Base-by-base conservation (phyloP, 2,329 filamentous ascomycete genomes). In the Penicillium sp. region DNA sequence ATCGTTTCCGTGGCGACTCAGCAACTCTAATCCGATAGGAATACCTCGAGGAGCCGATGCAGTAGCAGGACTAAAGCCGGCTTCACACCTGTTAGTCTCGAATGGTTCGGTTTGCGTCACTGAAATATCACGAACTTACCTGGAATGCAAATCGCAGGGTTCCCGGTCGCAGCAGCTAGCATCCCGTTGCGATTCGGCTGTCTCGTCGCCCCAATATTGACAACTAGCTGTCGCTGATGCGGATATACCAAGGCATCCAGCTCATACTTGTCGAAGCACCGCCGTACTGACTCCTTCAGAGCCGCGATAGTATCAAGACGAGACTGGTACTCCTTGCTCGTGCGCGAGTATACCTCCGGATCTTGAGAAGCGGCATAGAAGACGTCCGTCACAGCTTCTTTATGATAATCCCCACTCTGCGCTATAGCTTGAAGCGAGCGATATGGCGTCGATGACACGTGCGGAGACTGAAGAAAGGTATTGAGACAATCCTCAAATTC, bases 1-100 rank as follows among this genome's bases (percentile, higher is more conserved):
- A 61, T 88, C 86, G 2, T 69, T 76, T 77, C 81, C 86, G 4
- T 79, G 79, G 56, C 74, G 63, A 0, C 85, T 84, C 54, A 88
- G 65, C 22, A 88, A 81, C 71, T 88, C 85, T 78, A 88, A 81
- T 0, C 86, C 85, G 37, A 88, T 79, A 0, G 85, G 85, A 5
- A 88, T 77, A 2, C 85, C 85, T 29, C 79, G 64, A 0, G 80
- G 80, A 15, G 85, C 84, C 9, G 80, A 76, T 0, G 69, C 64
- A 1, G 72, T 80, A 1, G 75, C 62, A 1, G 74, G 64, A 22
- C 81, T 83, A 60, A 85, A 85, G 66, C 79, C 57, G 75, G 62
- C 67, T 69, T 43, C 11, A 14, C 22, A 31, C 18, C 18, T 14
- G 37, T 42, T 25, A 43, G 37, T 22, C 20, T 40, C 25, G 5